Base-by-base conservation (phyloP, 129 eudicot genomes). In the Artemisia annua region DNA sequence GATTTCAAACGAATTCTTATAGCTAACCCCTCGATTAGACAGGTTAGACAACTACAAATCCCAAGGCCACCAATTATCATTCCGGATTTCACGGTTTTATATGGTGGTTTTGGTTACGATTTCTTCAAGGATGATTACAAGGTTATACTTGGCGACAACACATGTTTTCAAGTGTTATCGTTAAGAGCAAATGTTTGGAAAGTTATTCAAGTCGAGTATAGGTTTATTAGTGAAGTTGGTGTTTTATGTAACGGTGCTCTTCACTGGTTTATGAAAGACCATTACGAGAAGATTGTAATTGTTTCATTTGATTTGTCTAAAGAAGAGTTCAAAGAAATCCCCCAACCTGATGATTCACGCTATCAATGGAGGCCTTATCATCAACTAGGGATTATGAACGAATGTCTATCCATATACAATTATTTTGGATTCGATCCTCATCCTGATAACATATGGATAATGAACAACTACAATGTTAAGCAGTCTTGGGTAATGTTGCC, bases 231-330 rank as follows among this genome's bases (percentile, higher is more conserved):
- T 51, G 5, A 51, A 12, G 14, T 20, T 51, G 56, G 56, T 51
- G 56, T 51, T 51, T 51, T 51, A 11, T 51, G 7, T 51, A 51
- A 51, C 5, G 56, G 56, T 2, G 56, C 16, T 11, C 56, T 51
- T 58, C 64, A 58, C n/a, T 58, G 64, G 64, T 20, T 58, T 58
- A 58, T 58, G 64, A 58, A 58, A 58, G 56, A 51, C 56, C 16
- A 32, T 52, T 12, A 52, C 1, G 1, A 59, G 6, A 24, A 59
- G 65, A 13, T 12, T 18, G 65, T 59, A 26, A 59, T 59, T 18
- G 35, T 59, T 52, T 48, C 49, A 10, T 72, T 59, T 59, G 15
- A 26, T 59, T 59, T 59, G 32, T 59, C 65, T 18, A 26, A 12
- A 59, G 65, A 59, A 12, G 43, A 59, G 26, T 59, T 59, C 26